Evolutionary conservation across 2,329 filamentous ascomycete species (phyloP), one percentile per base, ranked within the genome.

Genomic region (Nothophoma quercina): DNA sequence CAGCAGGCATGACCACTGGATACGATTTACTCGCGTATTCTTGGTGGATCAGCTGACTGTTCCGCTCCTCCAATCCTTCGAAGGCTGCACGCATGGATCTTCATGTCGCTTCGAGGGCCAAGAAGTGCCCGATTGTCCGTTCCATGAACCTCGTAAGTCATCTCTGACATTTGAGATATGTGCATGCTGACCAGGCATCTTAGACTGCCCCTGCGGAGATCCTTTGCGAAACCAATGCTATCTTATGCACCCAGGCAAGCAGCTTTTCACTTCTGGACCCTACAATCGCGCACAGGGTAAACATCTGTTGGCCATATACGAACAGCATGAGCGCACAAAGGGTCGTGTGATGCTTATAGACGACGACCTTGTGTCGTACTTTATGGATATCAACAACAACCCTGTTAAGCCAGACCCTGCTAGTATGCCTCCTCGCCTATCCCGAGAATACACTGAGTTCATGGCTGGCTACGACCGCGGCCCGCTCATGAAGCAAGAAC

Each of bases 331-430:
- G 5, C 46, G 29, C n/a, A 63, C 59, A 13, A 59, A 60, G 35
- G 57, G 47, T 10, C 57, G 62, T 2, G 22, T 68, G 18, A 68
- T 69, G 60, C 56, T 70, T 16, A 41, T 70, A 10, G 65, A 69
- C 7, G 48, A 54, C 2, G 60, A 65, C 10, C 30, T 70, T 5
- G 25, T 53, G 12, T 9, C 32, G 0, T 68, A 62, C 21, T 29
- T 69, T 18, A 29, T 39, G 26, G 15, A 40, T 4, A 48, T 47
- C 13, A 21, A 41, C 2, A 10, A 10, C 10, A 23, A 7, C 5
- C 21, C 19, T 16, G 25, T 16, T 33, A 30, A 25, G 18, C 25
- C 32, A 8, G 23, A 13, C 16, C 38, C 16, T 29, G n/a, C 19
- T 18, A 43, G 18, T 5, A 47, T 60, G 47, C 61, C 62, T 8